A percentile compares a stretch with the other conserved stretches of the same genome.
Evolutionary conservation across 2,329 filamentous ascomycete species (phyloP).

Genomic region (Hypoxylon sp.): DNA sequence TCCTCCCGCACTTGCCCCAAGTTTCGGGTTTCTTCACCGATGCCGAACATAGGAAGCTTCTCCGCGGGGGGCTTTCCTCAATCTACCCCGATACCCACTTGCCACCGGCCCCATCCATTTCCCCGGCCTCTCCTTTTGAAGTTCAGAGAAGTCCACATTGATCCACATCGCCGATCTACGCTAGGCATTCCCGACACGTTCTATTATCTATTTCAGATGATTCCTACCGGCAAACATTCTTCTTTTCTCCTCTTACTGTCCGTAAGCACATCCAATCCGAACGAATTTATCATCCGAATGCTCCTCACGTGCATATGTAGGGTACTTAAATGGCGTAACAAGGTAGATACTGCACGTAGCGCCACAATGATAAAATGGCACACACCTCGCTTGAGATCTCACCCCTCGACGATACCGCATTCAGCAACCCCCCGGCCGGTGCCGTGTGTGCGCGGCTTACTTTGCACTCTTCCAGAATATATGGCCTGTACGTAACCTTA

Average conservation of each 20-base stretch:
- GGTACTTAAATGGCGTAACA: background rate
- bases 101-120: slow-evolving; percentile 9
- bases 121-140: slow-evolving; percentile 11
- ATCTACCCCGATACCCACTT: background rate
- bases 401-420: background rate
- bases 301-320: background rate
- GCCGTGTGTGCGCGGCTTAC: background rate
- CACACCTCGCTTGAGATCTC: background rate
- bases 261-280: background rate
- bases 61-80: background rate
- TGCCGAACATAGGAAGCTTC: slow-evolving; percentile 12
- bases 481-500: background rate
- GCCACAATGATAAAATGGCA: background rate
- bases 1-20: slow-evolving; percentile 1
- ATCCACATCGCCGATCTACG: background rate
- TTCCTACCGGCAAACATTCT: background rate
- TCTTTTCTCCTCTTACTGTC: background rate
- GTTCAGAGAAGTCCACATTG: background rate
- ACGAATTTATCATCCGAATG: background rate
- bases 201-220: background rate
- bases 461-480: background rate
- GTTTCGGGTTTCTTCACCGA: slow-evolving; percentile 19
- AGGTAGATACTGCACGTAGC: background rate
- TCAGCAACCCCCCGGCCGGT: background rate
- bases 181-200: background rate